Evolutionary conservation across 2,329 filamentous ascomycete species (phyloP), one percentile per base, ranked within the genome.

Genomic region (Apiospora koreana): DNA sequence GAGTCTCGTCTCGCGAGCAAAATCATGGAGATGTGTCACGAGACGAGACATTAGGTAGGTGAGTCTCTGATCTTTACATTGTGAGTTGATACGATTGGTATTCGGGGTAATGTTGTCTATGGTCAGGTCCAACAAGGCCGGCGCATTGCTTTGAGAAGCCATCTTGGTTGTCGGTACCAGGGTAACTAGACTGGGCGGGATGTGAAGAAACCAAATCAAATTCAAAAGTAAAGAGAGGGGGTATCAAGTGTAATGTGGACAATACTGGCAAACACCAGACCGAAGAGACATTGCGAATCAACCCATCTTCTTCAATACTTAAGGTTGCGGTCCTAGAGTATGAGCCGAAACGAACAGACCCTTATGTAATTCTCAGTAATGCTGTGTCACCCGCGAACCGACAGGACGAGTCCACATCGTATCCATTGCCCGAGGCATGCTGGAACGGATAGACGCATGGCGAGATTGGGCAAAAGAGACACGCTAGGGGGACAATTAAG

Each of bases 51-150:
- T 87, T 64, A 96, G 80, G 79, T 93, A 95, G 72, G 88, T 91
- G 72, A 93, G 82, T 25, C 93, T 87, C 28, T 86, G 83, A 76
- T 94, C 86, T 12, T 84, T 78, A 75, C 89, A 88, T 83, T 91
- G 88, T 12, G 91, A 92, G 82, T 95, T 95, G 80, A 94, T 94
- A 64, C 86, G 84, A 77, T 92, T 86, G 42, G 92, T 90, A 77
- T 94, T 94, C 67, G 92, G 88, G 69, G 93, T 94, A 80, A 94
- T 94, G 80, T 94, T 94, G 77, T 94, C 91, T 74, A 92, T 91
- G 1, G 91, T 94, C 45, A 94, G 85, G 81, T 94, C 89, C 78
- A 91, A 91, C 79, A 92, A 83, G 9, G 83, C 82, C 70, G 88
- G 88, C 64, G 67, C 72, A 38, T 75, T 72, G 64, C 54, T 65